Evolutionary conservation across 116 monocot genomes (phyloP), one percentile per base, ranked within the genome.

Genomic region (Zostera marina): DNA sequence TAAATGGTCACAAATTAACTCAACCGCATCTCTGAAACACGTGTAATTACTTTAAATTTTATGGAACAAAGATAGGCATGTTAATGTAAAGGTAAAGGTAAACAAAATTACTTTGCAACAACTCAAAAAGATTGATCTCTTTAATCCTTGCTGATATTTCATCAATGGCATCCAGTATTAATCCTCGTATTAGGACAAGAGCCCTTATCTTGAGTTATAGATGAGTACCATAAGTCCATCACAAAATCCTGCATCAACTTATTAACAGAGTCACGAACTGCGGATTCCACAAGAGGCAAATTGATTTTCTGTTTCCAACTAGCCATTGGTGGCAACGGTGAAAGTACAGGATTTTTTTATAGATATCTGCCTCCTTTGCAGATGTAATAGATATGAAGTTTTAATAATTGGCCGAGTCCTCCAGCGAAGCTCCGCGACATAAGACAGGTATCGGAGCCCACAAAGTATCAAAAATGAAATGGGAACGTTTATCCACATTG

Each of bases 401-500:
- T 52, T 74, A 42, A 16, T 60, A 24, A 63, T 52, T 16, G 80
- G 78, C 32, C 15, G 79, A 15, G 68, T 68, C 71, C 69, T 79
- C 96, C 96, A 89, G 8, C 68, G 77, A 51, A 98, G 41, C 60
- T 89, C 89, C 58, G 86, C 74, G 47, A 85, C 73, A 70, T 82
- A 80, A 12, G 81, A 98, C 41, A 98, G 64, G 72, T 78, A 86
- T 1, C 86, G 85, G 14, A 89, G 64, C 49, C 66, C 77, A 45
- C 70, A 47, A 51, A 98, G 72, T 51, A 98, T 83, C 16, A 98
- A 78, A 65, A 86, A 52, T 74, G 96, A 77, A 56, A 98, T 78
- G 49, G 96, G 96, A 56, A 89, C 62, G 71, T 98, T 98, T 52
- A 57, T 81, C 96, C 82, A 98, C 96, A 98, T 89, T 21, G 90